Base-by-base conservation (phyloP, 148 eudicot species). In the Rhododendron williamsianum region DNA sequence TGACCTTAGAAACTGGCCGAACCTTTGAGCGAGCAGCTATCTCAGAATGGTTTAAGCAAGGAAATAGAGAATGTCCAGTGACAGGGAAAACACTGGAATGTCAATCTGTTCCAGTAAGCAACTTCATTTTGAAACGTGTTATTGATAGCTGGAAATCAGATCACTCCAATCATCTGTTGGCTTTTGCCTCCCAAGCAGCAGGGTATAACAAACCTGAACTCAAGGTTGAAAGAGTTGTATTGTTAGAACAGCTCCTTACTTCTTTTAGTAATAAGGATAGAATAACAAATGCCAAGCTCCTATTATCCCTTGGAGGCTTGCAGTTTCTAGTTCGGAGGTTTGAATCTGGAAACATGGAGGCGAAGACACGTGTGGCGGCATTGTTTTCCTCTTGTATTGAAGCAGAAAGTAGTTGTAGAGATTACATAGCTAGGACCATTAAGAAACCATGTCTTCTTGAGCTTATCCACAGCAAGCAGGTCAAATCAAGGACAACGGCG, bases 1-100 rank as follows among this genome's bases (percentile, higher is more conserved):
- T 92, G 80, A 92, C 92, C 49, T 84, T 92, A 72, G 93, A 92
- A 84, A 92, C 93, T 54, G 93, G 92, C 71, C 91, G 88, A 87
- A 92, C 92, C 72, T 92, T 87, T 74, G 93, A 92, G 87, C 87
- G 90, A 3, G 89, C 35, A 89, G 89, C 92, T 45, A 82, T 92
- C 43, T 51, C 72, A 56, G 87, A 87, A 83, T 92, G 93, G 93
- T 79, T 92, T 49, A 49, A 33, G 16, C 78, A 88, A 84, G 93
- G 91, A 83, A 76, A 87, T 38, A 81, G 16, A 85, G 89, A 86
- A 33, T 92, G 93, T 76, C 93, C 93, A 43, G 85, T 88, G 35
- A 86, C 90, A 49, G 83, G 89, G 65, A 89, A 85, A 38, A 79
- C 72, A 36, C 82, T 92, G 27, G 82, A 86, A 81, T 87, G 83